Percentiles rank a stretch among this genome's conserved stretches.
Conservation (phyloP, 176 grass and related monocot species). For the Microstegium vimineum region DNA sequence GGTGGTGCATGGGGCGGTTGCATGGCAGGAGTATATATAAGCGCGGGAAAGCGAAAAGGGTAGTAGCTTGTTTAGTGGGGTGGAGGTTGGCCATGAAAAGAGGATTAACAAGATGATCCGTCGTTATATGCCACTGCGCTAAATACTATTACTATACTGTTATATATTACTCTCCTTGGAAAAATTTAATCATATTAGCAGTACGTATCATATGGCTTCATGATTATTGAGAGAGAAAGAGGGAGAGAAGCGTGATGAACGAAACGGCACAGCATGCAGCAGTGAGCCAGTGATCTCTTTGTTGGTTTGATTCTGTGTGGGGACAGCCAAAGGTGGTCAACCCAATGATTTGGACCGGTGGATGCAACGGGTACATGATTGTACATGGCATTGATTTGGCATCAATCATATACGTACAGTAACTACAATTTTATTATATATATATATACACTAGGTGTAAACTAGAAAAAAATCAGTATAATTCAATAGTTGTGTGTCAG, state of each 20-base stretch:
- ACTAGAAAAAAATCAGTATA: no score
- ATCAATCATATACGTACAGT: constrained; percentile 25
- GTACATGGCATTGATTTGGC: constrained; percentile 7
- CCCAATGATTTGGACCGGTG: constrained; percentile 66
- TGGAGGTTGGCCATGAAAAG: constrained; percentile 39
- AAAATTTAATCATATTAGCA: not conserved
- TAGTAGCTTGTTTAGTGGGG: constrained; percentile 32
- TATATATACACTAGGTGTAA: no score
- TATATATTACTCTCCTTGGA: not conserved
- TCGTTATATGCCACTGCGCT: constrained; percentile 17
- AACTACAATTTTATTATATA: not conserved
- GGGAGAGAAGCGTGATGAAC: not conserved
- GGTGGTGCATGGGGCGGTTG: constrained; percentile 57
- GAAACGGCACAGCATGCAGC: not conserved
- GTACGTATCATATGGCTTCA: constrained; percentile 9
- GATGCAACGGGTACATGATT: constrained; percentile 33
- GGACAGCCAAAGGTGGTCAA: constrained; percentile 55
- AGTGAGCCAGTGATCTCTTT: constrained; percentile 32
- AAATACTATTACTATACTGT: not conserved
- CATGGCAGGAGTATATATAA: constrained; percentile 62
- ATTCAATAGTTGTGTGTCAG: no score
- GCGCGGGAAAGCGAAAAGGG: constrained; percentile 39
- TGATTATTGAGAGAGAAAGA: not conserved
- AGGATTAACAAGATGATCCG: constrained; percentile 30
- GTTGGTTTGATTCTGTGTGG: constrained; percentile 53